phyloP scores from a whole-genome alignment of 1,284 basidiomycete genomes.

The Trichosporon ovoides region DNA sequence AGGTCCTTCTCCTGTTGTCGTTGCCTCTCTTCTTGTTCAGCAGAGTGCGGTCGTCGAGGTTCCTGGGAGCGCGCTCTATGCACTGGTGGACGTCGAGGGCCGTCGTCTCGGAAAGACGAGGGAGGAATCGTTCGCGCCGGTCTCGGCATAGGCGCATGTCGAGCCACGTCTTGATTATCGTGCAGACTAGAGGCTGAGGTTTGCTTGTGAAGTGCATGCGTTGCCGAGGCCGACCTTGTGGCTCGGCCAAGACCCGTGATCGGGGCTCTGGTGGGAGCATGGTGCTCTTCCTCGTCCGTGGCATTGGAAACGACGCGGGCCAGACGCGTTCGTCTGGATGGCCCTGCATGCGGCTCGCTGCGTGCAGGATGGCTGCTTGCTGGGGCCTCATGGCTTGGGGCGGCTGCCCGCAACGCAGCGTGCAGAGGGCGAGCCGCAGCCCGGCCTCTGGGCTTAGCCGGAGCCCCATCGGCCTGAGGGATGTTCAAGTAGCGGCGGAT shows the following conservation, averaged over 20 bases:
- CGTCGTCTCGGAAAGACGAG: neutral
- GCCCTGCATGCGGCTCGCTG: neutral
- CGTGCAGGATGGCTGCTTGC: neutral
- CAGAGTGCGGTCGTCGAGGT: neutral
- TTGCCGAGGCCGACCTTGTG: neutral
- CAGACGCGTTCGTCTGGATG: neutral
- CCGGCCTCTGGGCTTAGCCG: conserved; percentile 16
- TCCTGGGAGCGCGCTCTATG: neutral
- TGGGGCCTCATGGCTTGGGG: neutral
- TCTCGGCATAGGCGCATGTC: neutral
- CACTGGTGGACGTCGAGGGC: neutral
- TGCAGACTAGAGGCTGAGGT: neutral
- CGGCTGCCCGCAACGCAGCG: conserved; percentile 7
- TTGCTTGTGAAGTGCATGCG: neutral
- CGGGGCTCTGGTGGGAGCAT: neutral
- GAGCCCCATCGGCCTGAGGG: conserved; percentile 21
- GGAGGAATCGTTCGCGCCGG: neutral
- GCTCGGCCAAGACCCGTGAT: neutral
- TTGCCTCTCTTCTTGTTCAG: neutral
- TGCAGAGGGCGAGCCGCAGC: conserved; percentile 11
- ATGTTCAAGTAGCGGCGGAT: conserved; percentile 49
- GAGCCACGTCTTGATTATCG: neutral
- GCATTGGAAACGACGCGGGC: neutral
- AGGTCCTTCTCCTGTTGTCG: neutral
- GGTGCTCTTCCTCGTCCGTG: conserved; percentile 1